A percentile compares a stretch with the other conserved stretches of the same genome.
Conservation (phyloP, 331 rosid genomes). For the Acacia pycnantha region DNA sequence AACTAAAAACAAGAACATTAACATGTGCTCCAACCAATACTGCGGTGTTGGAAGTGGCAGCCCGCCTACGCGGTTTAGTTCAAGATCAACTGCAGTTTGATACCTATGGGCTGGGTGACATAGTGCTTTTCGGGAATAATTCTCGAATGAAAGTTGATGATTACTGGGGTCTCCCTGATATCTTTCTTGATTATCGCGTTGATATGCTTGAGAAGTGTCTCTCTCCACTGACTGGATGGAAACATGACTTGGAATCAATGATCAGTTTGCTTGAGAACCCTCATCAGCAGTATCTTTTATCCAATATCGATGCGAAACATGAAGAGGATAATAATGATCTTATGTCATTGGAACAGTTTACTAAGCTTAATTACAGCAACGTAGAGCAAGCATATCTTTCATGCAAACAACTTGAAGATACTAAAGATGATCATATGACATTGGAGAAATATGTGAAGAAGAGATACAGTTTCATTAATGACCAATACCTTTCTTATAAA, state of each 20-base stretch:
- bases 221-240: constrained; percentile 28
- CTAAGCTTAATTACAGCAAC: neutral
- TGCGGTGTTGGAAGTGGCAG: too few relatives aligned
- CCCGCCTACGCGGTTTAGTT: too few relatives aligned
- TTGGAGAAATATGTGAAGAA: constrained; percentile 21
- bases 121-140: too few relatives aligned
- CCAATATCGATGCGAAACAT: neutral
- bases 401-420: neutral
- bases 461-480: too few relatives aligned
- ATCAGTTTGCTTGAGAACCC: constrained; percentile 26
- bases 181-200: constrained; percentile 33
- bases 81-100: too few relatives aligned
- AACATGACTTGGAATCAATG: constrained; percentile 32
- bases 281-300: constrained; percentile 12
- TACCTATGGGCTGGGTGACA: too few relatives aligned
- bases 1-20: constrained; percentile 30
- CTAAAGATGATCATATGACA: neutral
- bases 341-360: constrained; percentile 26
- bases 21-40: constrained; percentile 53
- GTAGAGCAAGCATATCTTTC: neutral
- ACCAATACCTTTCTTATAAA: too few relatives aligned
- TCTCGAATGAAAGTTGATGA: constrained; percentile 42
- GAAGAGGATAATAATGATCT: neutral
- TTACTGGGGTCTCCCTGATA: constrained; percentile 13
- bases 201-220: constrained; percentile 20